Base-by-base conservation (phyloP, 2,329 filamentous ascomycete genomes). In the Monosporascus sp. region DNA sequence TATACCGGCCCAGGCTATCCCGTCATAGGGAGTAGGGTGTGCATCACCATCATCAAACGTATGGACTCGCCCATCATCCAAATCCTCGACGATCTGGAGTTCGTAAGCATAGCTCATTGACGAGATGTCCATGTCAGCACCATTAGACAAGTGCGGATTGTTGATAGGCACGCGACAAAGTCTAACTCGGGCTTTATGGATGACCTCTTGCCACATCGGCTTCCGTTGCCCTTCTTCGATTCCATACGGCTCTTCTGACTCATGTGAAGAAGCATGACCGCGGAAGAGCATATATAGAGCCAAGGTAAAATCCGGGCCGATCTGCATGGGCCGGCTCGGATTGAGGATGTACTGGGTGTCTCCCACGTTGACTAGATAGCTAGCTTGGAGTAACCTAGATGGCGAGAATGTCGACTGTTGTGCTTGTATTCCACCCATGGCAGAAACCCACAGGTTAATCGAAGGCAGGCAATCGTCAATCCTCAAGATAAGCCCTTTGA, bases 281-380 rank as follows among this genome's bases (percentile, higher is more conserved):
- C 86, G 79, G 64, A 97, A 99, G 1, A 97, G 80, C 91, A 97
- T 97, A 70, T 97, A 99, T 60, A 97, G 74, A 0, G 92, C 96
- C 7, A 97, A 70, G 0, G 83, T 87, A 64, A 97, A 97, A 0
- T 86, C 83, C 0, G 93, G 91, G 0, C 94, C 94, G 55, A 97
- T 88, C 65, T 97, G 91, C 46, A 90, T 84, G 0, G 87, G 79
- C 9, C 76, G 72, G 0, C 74, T 78, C 6, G 86, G 81, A 41
- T 82, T 77, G 57, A 84, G 78, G 2, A 83, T 81, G 69, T 94
- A 97, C 58, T 91, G 87, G 0, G 86, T 87, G 68, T 99, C 94
- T 3, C 90, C 91, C 45, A 91, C 82, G 27, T 87, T 95, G 48
- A 97, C 77, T 59, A 97, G 88, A 5, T 91, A 94, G 66, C 93